A percentile compares a stretch with the other conserved stretches of the same genome.
Conservation (phyloP, 805 yeast genomes). For the Sugiyamaella boreocaroliniensis region DNA sequence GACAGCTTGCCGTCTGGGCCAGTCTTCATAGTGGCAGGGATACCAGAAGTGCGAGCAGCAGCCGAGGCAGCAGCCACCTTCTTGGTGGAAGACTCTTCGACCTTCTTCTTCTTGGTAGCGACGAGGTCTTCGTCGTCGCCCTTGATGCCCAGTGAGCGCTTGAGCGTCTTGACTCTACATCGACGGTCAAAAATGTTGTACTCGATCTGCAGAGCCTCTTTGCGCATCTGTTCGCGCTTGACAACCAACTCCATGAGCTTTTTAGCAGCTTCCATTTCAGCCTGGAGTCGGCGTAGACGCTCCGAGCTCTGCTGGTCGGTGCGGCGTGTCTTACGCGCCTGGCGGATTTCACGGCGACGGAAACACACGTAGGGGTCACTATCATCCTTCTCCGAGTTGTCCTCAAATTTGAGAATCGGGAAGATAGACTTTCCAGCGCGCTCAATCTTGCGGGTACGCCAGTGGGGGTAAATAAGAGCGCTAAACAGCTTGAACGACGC, state of each 20-base stretch:
- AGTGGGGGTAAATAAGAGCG: constrained; percentile 63
- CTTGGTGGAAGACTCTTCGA: constrained; percentile 15
- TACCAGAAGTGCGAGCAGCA: constrained; percentile 26
- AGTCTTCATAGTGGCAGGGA: constrained; percentile 13
- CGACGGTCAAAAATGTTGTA: constrained; percentile 64
- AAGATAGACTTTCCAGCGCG: constrained; percentile 63
- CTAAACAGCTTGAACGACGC: constrained; percentile 47
- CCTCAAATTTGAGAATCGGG: constrained; percentile 78
- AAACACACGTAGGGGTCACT: constrained; percentile 93
- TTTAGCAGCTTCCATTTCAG: constrained; percentile 71
- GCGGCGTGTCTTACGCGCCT: constrained; percentile 91
- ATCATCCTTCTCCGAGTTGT: constrained; percentile 79
- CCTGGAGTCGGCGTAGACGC: constrained; percentile 63
- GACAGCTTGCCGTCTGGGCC: neutral
- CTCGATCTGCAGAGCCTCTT: constrained; percentile 58
- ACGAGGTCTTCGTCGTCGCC: constrained; percentile 82
- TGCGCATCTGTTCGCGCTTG: constrained; percentile 61
- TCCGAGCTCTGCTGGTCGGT: constrained; percentile 89
- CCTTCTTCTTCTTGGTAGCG: constrained; percentile 57
- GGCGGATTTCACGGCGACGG: constrained; percentile 90
- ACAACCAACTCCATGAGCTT: constrained; percentile 63
- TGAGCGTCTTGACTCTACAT: constrained; percentile 61
- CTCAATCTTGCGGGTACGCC: constrained; percentile 67
- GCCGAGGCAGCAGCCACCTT: constrained; percentile 5
- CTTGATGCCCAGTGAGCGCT: constrained; percentile 65